Evolutionary conservation across 1,284 basidiomycete genomes (phyloP), one percentile per base, ranked within the genome.

Genomic region (Anthracocystis walkeri): DNA sequence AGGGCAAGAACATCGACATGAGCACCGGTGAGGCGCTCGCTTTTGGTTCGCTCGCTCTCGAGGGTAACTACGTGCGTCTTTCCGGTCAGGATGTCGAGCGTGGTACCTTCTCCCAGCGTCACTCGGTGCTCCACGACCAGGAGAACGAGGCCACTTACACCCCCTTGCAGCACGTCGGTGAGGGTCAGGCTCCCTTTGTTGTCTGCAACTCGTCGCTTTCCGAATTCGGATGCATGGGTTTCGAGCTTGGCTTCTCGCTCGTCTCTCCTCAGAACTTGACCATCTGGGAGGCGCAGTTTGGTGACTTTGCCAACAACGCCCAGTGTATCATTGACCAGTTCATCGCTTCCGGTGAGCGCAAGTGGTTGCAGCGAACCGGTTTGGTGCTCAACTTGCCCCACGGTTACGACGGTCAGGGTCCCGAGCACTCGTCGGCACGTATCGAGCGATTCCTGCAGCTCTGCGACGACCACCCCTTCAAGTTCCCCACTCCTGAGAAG

Each of bases 321-420:
- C 96, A 98, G 87, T 93, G 92, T 86, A 97, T 99, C 87, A 97
- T 99, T 81, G 97, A 99, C 86, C 96, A 99, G 87, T 99, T 97
- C 88, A 93, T 99, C 75, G 94, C 95, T 29, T 93, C 95, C 20
- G 96, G 96, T 52, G 97, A 99, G 88, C 89, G 95, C 79, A 99
- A 99, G 87, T 99, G 97, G 97, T 86, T 98, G 61, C 96, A 99
- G 87, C 91, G 97, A 70, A 93, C 91, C 56, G 97, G 97, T 57
- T 86, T 99, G 71, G 94, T 97, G 38, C 89, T 99, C 87, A 95
- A 88, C 83, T 87, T 99, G 75, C 85, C 85, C 8, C 97, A 98
- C 86, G 97, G 97, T 54, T 99, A 95, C 88, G 97, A 99, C 86
- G 97, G 97, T 33, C 97, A 99, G 86, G 97, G 97, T 48, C 97